Conservation (phyloP, 345 rosid species). For the Salix brachista region DNA sequence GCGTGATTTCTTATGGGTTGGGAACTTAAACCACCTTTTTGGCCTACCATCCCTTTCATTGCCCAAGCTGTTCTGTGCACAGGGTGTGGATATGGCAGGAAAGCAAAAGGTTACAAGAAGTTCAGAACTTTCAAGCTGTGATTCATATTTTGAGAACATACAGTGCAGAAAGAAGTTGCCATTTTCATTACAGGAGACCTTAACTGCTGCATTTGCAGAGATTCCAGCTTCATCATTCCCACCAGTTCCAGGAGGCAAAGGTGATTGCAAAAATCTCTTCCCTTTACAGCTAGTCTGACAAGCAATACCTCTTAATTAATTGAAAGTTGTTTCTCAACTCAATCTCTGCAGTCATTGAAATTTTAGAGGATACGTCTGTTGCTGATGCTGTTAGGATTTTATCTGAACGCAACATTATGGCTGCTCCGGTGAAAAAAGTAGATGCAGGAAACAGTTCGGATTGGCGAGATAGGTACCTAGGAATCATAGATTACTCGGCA, state of each 20-base stretch:
- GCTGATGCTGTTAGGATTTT: constrained; percentile 68
- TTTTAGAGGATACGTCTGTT: constrained; percentile 59
- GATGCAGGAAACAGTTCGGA: constrained; percentile 42
- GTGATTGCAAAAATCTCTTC: constrained; percentile 18
- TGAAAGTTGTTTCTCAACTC: background rate
- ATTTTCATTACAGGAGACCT: constrained; percentile 55
- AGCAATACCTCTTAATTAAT: background rate
- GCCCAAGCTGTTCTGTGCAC: background rate
- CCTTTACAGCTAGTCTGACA: background rate
- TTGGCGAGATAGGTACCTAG: constrained; percentile 74
- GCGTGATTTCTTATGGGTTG: background rate
- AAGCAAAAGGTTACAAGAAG: constrained; percentile 17
- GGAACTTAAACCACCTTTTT: too few species aligned
- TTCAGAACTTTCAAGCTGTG: constrained; percentile 45
- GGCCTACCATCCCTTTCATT: too few species aligned
- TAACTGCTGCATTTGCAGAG: constrained; percentile 65
- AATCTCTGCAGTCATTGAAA: constrained; percentile 60
- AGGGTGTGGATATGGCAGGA: constrained; percentile 39
- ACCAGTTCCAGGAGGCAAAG: constrained; percentile 72
- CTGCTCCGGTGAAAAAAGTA: constrained; percentile 71
- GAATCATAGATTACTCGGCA: constrained; percentile 73
- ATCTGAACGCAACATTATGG: constrained; percentile 66
- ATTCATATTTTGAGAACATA: constrained; percentile 62
- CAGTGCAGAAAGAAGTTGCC: constrained; percentile 75
- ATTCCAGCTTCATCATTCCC: constrained; percentile 84